A percentile compares a stretch with the other conserved stretches of the same genome.
phyloP scores from a whole-genome alignment of 139 green algal species.

The Volvox reticuliferus region DNA sequence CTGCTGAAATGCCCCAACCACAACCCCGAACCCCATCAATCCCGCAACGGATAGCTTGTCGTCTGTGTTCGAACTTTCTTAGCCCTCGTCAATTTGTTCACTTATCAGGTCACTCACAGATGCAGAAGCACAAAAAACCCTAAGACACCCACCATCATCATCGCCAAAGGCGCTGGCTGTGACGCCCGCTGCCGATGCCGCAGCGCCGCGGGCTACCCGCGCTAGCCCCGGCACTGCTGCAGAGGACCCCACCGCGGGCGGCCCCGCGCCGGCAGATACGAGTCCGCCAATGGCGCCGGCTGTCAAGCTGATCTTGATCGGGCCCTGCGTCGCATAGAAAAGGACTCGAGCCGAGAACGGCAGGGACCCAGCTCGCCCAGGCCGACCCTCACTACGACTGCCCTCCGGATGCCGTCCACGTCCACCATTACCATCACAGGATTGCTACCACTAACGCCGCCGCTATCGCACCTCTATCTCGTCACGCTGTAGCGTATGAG shows the following conservation, averaged over 20 bases:
- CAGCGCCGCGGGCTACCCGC: background rate
- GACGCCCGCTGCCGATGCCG: conserved; percentile 5
- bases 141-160: conserved; percentile 41
- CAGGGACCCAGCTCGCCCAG: too few species aligned
- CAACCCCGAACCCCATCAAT: too few species aligned
- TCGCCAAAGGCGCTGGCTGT: conserved; percentile 47
- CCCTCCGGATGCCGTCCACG: too few species aligned
- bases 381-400: too few species aligned
- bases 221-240: background rate
- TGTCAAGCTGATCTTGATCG: conserved; percentile 69
- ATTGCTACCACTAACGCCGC: background rate
- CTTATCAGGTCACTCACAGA: too few species aligned
- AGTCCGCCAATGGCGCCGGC: background rate
- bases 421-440: too few species aligned
- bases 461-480: conserved; percentile 53
- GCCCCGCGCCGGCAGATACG: background rate
- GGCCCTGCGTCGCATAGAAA: conserved; percentile 15
- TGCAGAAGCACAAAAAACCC: too few species aligned
- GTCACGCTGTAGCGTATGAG: conserved; percentile 53
- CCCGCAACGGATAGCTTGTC: background rate
- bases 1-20: too few species aligned
- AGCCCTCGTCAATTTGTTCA: background rate
- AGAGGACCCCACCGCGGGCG: background rate
- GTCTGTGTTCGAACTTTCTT: conserved; percentile 1
- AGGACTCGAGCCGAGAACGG: too few species aligned